Base-by-base conservation (phyloP, 164 flowering plant genomes). In the Santalum album region DNA sequence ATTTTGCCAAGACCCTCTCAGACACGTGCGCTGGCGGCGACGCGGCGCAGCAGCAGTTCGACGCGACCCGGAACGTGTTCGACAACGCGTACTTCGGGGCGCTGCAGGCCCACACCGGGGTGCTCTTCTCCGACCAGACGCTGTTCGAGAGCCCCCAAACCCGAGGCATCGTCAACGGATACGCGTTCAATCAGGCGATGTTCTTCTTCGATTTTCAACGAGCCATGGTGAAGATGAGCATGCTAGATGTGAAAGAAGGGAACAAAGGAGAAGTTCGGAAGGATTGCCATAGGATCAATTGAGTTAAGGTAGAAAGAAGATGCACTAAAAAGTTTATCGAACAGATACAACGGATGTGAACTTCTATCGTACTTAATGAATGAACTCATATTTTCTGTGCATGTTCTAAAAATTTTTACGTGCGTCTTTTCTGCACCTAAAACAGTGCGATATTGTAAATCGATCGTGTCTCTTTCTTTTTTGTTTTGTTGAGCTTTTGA, bases 171-270 rank as follows among this genome's bases (percentile, higher is more conserved):
- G 98, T 90, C 25, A 76, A 75, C 18, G 75, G 36, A 5, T 90
- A 83, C 44, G 92, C 95, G 5, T 29, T 73, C 57, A 87, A 87
- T 62, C 75, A 72, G 26, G 95, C 87, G 53, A 71, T 70, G 83
- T 91, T 91, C 60, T 82, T 83, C 86, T 27, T 83, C 0, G 87
- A 83, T 61, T 91, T 91, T 65, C 74, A 63, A 35, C 84, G 59
- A 55, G 88, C 94, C 14, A 88, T 91, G 86, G 49, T 76, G 22
- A 91, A 84, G 56, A 84, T 91, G 96, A 65, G 98, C 16, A 14
- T 55, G 61, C 70, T 91, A 27, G 90, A 84, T 67, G 86, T 84
- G 2, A 86, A 83, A 55, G 79, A 78, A 51, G 95, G 80, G 6
- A 44, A 70, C 21, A 57, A 63, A 0, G 98, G 96, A 25, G 90